These are phyloP conservation scores for Periconia macrospinosa DNA, from an alignment of 2,329 filamentous ascomycete species.

Conservation along the genomic window DNA sequence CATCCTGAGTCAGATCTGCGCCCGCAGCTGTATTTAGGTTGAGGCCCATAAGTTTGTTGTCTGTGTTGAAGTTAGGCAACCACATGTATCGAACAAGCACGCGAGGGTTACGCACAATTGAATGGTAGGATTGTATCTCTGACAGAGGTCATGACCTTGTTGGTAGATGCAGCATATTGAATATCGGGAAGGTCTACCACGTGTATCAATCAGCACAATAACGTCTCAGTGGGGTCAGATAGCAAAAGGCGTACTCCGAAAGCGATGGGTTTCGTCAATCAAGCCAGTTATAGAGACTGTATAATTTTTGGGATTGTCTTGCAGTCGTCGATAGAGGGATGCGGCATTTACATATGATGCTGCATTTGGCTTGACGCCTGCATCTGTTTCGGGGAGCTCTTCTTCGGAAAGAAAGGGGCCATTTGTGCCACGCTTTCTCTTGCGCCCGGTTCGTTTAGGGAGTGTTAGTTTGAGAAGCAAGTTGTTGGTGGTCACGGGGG, in stretches of 20 bases:
- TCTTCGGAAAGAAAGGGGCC: slow-evolving; percentile 56
- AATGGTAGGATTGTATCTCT: slow-evolving; percentile 71
- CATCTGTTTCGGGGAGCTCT: background rate
- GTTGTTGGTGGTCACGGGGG: slow-evolving; percentile 76
- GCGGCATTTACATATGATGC: slow-evolving; percentile 22
- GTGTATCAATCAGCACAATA: slow-evolving; percentile 5
- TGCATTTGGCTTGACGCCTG: slow-evolving; percentile 1
- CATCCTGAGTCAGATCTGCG: slow-evolving; percentile 66
- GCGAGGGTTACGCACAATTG: slow-evolving; percentile 57
- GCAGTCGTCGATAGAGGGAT: slow-evolving; percentile 63
- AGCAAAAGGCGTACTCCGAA: slow-evolving; percentile 61
- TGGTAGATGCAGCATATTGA: slow-evolving; percentile 72
- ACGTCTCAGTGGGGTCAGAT: background rate
- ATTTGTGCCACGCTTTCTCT: slow-evolving; percentile 76
- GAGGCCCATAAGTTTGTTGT: slow-evolving; percentile 65
- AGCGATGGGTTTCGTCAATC: slow-evolving; percentile 81
- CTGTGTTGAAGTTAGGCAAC: slow-evolving; percentile 34
- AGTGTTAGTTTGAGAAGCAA: slow-evolving; percentile 84
- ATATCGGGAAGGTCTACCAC: slow-evolving; percentile 74
- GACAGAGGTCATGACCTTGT: slow-evolving; percentile 71
- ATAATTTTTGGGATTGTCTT: slow-evolving; percentile 71
- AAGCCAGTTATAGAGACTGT: slow-evolving; percentile 70
- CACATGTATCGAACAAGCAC: background rate
- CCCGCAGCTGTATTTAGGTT: slow-evolving; percentile 42
- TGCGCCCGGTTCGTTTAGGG: slow-evolving; percentile 83